Base-by-base conservation (phyloP, 495 filamentous ascomycete genomes). In the Staphylotrichum tortipilum region DNA sequence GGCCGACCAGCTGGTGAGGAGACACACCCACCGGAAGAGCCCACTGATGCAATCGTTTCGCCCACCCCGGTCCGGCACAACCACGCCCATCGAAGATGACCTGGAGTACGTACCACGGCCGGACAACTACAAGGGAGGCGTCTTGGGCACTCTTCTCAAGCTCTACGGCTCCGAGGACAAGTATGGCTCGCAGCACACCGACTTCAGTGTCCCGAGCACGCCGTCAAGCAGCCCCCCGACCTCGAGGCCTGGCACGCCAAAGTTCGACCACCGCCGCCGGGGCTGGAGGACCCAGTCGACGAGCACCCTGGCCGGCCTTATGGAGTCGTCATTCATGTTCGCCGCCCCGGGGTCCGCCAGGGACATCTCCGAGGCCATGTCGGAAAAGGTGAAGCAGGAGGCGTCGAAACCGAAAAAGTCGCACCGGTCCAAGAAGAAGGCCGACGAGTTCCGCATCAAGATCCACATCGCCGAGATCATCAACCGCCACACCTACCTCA, bases 391-490 rank as follows among this genome's bases (percentile, higher is more conserved):
- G n/a, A 63, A 57, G 48, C 47, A 65, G 44, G 61, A 69, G 44
- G 47, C 57, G 50, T 53, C 67, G 45, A 52, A 38, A 19, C 17
- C 41, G 15, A 57, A 54, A 44, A 79, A 77, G 54, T 76, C 76
- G 31, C 53, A 53, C 7, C 68, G 55, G 23, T 57, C 59, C 21
- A 59, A 50, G 46, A 56, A 57, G 28, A 61, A 74, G 19, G 74
- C 73, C 31, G 81, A 91, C 26, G 80, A 90, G 54, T 85, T 86
- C 52, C 79, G 80, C 51, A 92, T 97, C 62, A 90, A 86, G 14
- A 77, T 90, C 10, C 86, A 95, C 65, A 88, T 96, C 53, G 86
- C 88, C n/a, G 84, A 90, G 50, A 83, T 81, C 10, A 68, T 95
- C 44, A 77, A 78, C 44, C 82, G 91, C 12, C 91, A 97, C 57